These are phyloP conservation scores for Plenodomus lindquistii DNA, from an alignment of 2,329 filamentous ascomycete species.

Conservation along the genomic window DNA sequence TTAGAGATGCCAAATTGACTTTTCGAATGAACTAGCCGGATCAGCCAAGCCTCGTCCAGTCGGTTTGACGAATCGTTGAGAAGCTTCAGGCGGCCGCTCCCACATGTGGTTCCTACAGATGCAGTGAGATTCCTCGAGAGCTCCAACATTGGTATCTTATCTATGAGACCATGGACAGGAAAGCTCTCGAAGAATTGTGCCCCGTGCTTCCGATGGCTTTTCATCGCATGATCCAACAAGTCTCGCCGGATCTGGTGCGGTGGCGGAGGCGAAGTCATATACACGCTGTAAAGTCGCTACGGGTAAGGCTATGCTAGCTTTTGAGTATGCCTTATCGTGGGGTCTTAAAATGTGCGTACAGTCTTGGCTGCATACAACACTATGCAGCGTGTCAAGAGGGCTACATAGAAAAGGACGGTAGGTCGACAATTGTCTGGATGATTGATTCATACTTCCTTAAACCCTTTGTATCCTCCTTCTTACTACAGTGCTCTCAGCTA, in stretches of 20 bases:
- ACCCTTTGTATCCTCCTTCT: too few relatives aligned
- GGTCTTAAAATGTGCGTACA: background rate
- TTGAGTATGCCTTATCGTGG: background rate
- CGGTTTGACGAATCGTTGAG: background rate
- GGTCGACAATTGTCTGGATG: too few relatives aligned
- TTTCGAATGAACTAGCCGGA: background rate
- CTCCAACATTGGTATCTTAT: background rate
- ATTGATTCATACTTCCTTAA: too few relatives aligned
- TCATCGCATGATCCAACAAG: background rate
- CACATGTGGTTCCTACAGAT: background rate
- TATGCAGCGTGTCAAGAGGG: background rate
- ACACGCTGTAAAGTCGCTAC: background rate
- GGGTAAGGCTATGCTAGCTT: background rate
- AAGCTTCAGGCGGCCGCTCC: background rate
- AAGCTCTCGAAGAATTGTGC: background rate
- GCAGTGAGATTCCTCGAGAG: background rate
- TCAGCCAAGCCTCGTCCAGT: background rate
- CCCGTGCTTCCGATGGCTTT: background rate
- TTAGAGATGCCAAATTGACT: background rate
- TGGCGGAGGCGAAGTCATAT: slow-evolving; percentile 3
- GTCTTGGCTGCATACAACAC: background rate
- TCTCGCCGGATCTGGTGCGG: background rate
- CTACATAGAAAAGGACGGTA: background rate
- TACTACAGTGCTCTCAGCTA: too few relatives aligned
- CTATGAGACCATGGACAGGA: background rate